Evolutionary conservation across 2,329 filamentous ascomycete species (phyloP), one percentile per base, ranked within the genome.

Genomic region (Neonectria neomacrospora): DNA sequence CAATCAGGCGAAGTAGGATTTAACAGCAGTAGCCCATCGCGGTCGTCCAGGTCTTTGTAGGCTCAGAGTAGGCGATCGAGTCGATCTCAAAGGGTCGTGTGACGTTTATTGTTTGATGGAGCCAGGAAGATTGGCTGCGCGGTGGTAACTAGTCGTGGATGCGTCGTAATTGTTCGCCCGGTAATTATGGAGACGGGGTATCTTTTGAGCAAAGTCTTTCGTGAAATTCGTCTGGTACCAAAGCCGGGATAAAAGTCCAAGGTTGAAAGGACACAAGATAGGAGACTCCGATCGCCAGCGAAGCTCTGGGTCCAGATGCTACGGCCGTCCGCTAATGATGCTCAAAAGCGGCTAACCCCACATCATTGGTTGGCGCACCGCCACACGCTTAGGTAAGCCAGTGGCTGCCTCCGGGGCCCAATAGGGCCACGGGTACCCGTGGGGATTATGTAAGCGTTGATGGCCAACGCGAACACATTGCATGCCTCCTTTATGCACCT

Each of bases 21-120:
- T 71, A 76, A 63, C 51, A 71, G 60, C 63, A 53, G 66, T 57
- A 63, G 67, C 66, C 53, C 75, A 78, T 77, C 66, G 66, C 74
- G 66, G 53, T 65, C 41, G 34, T 26, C 55, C 42, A 54, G 30
- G 52, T 22, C 14, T 50, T 32, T 63, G n/a, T 23, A 16, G 54
- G 37, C 62, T 54, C 30, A 57, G 53, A 39, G 62, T 57, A 61
- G 52, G 54, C 32, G 34, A 37, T 28, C 52, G 47, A 56, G 62
- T 65, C 52, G 52, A 56, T 54, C 32, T 60, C 42, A 52, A 41
- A 44, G 45, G 52, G 45, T 57, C 58, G 37, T 44, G 66, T 71
- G 69, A 70, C 62, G 64, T 26, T 18, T 20, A 42, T 50, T 32
- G 14, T 41, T 50, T 23, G 32, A 20, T 53, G 51, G 42, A 39